phyloP scores from a whole-genome alignment of 78 protist species.

The Capsaspora owczarzaki region DNA sequence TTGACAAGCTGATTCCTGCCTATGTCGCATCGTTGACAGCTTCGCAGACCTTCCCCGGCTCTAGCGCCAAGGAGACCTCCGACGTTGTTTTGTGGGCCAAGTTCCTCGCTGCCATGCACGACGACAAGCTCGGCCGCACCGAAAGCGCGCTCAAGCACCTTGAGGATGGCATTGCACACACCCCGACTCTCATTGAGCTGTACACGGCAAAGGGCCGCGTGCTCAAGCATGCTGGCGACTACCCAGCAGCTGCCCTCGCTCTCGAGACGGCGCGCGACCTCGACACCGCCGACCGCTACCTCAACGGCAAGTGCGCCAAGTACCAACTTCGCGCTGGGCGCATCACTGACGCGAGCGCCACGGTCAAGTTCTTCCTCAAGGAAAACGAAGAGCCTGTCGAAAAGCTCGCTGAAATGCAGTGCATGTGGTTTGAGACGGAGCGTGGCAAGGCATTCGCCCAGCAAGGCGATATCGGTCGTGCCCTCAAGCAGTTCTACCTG shows the following conservation, averaged over 20 bases:
- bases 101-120: constrained; percentile 54
- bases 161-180: constrained; percentile 62
- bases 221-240: constrained; percentile 68
- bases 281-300: constrained; percentile 85
- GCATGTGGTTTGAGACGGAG: constrained; percentile 72
- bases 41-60: too few species aligned
- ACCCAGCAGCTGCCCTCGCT: constrained; percentile 43
- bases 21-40: constrained; percentile 15
- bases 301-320: constrained; percentile 67
- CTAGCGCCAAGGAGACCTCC: too few species aligned
- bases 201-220: constrained; percentile 56
- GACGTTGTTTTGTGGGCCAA: too few species aligned
- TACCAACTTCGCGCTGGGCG: constrained; percentile 53
- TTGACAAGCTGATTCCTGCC: constrained; percentile 25
- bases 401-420: constrained; percentile 64
- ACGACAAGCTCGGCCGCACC: constrained; percentile 20
- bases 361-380: constrained; percentile 48
- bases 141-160: constrained; percentile 30
- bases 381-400: background rate
- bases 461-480: constrained; percentile 3
- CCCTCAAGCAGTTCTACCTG: constrained; percentile 50
- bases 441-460: constrained; percentile 10
- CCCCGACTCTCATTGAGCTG: constrained; percentile 73
- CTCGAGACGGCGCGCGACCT: constrained; percentile 62
- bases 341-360: constrained; percentile 38